Evolutionary conservation across 306 rosid genomes (phyloP).

Genomic region (Quillaja saponaria): DNA sequence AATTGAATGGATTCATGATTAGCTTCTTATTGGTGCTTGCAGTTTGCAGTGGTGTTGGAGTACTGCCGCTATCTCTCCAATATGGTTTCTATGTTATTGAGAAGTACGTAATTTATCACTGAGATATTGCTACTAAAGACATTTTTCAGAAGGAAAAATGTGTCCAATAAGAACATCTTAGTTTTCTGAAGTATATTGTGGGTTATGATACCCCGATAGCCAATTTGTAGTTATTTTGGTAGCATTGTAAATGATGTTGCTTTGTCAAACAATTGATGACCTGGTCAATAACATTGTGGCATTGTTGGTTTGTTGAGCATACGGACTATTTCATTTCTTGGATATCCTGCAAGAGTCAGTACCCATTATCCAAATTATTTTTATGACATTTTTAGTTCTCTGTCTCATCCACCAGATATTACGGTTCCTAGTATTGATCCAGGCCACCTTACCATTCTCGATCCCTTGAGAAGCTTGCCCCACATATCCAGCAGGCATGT

Average conservation of each 20-base stretch:
- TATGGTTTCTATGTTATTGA: slow-evolving; percentile 85
- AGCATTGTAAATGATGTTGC: background rate
- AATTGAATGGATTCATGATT: slow-evolving; percentile 29
- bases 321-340: slow-evolving; percentile 95
- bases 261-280: no score
- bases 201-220: no score
- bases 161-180: no score
- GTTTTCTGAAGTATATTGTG: slow-evolving; percentile 3
- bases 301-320: slow-evolving; percentile 85
- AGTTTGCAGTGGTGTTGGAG: slow-evolving; percentile 99
- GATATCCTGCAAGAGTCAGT: slow-evolving; percentile 94
- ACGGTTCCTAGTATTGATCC: slow-evolving; percentile 19
- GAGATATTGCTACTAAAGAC: background rate
- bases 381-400: slow-evolving; percentile 1
- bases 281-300: slow-evolving; percentile 17
- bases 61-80: slow-evolving; percentile 89
- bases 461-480: slow-evolving; percentile 93
- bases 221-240: slow-evolving; percentile 17
- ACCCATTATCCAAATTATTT: slow-evolving; percentile 12
- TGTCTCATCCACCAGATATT: slow-evolving; percentile 16
- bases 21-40: slow-evolving; percentile 47
- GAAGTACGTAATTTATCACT: slow-evolving; percentile 55
- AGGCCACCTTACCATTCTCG: slow-evolving; percentile 97
- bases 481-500: slow-evolving; percentile 92
- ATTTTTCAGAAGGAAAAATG: slow-evolving; percentile 19